Percentiles rank a stretch among this genome's conserved stretches.
Evolutionary conservation across 1,139 yeast species (phyloP).

Genomic region (Hyphopichia burtonii): DNA sequence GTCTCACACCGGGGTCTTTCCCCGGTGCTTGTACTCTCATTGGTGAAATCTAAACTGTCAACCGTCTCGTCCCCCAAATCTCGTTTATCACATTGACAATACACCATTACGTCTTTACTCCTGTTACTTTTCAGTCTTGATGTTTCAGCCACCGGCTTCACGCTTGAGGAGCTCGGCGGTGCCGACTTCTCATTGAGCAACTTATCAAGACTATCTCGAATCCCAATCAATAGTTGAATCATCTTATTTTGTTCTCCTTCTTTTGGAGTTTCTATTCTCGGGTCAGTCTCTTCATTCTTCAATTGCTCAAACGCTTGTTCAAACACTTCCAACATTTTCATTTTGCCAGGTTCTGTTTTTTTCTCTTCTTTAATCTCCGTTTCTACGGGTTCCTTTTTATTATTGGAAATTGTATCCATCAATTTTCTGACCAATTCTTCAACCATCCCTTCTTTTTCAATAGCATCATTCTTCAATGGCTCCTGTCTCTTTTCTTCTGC

Average conservation of each 20-base stretch:
- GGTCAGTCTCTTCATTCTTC: background rate
- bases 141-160: too few species aligned
- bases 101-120: too few species aligned
- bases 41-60: background rate
- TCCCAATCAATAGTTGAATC: background rate
- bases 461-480: background rate
- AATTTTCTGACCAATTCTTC: background rate
- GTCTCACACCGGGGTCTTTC: background rate
- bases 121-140: too few species aligned
- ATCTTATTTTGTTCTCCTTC: too few species aligned
- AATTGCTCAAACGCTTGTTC: slow-evolving; percentile 1
- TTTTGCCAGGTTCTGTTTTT: background rate
- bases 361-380: background rate
- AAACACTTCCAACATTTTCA: background rate
- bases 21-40: background rate
- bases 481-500: background rate
- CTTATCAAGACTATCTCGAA: background rate
- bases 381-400: too few species aligned
- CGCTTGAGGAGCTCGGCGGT: background rate
- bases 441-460: background rate
- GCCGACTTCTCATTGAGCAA: background rate
- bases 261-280: background rate
- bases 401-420: background rate
- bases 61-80: background rate
- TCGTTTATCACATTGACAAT: background rate